phyloP scores from a whole-genome alignment of 192 early-diverging fungal species.

The Mortierella alpina region DNA sequence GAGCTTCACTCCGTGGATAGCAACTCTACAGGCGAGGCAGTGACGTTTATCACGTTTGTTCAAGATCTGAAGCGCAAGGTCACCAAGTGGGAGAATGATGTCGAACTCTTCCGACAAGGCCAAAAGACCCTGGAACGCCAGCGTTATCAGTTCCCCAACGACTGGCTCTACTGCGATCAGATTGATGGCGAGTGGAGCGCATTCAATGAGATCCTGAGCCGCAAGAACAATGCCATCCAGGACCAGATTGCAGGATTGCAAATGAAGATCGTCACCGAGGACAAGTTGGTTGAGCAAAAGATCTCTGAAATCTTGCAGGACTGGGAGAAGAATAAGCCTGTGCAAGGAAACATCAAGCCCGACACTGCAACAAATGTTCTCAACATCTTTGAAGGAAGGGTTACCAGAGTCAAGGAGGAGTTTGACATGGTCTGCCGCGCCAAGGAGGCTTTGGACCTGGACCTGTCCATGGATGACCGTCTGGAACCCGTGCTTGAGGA shows the following conservation, averaged over 20 bases:
- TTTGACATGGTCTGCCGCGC: conserved; percentile 89
- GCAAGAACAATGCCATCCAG: conserved; percentile 93
- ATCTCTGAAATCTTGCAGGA: conserved; percentile 85
- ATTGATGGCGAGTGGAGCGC: conserved; percentile 98
- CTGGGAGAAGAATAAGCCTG: conserved; percentile 96
- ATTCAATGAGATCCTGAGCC: conserved; percentile 91
- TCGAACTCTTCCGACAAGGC: conserved; percentile 89
- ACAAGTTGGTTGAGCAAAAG: conserved; percentile 86
- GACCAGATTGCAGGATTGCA: conserved; percentile 95
- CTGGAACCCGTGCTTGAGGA: conserved; percentile 92
- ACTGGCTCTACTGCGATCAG: conserved; percentile 96
- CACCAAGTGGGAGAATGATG: conserved; percentile 79
- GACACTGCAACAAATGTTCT: conserved; percentile 86
- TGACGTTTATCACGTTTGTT: conserved; percentile 94
- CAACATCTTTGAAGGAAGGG: conserved; percentile 84
- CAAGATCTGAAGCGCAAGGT: conserved; percentile 93
- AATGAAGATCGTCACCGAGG: conserved; percentile 94
- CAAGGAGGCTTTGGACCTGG: conserved; percentile 94
- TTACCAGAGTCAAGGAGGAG: conserved; percentile 85
- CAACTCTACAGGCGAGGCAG: conserved; percentile 88
- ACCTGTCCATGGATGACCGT: conserved; percentile 71
- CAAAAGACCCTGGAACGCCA: conserved; percentile 95
- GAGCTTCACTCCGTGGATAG: conserved; percentile 90
- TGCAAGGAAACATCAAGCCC: conserved; percentile 92
- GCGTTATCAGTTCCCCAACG: conserved; percentile 92